Conservation (phyloP, 2,329 filamentous ascomycete species). For the Eutypella sp. region DNA sequence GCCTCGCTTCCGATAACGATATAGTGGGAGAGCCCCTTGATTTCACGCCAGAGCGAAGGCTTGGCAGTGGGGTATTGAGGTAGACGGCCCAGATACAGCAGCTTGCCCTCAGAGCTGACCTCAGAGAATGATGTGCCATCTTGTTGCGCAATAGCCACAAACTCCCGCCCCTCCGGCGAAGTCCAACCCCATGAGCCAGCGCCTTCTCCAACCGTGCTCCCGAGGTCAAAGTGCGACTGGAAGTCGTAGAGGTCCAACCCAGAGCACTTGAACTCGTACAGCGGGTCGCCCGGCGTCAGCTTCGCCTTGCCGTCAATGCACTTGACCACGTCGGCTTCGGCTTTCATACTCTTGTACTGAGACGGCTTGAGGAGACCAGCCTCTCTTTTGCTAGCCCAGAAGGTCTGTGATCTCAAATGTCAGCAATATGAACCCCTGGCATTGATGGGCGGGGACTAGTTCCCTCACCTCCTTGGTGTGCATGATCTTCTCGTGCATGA, state of each 20-base stretch:
- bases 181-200: conserved; percentile 50
- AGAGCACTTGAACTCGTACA: conserved; percentile 27
- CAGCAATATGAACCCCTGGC: not conserved
- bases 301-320: conserved; percentile 23
- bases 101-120: conserved; percentile 43
- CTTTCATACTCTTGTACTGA: conserved; percentile 25
- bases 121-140: conserved; percentile 52
- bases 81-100: conserved; percentile 49
- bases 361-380: conserved; percentile 22
- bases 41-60: conserved; percentile 48
- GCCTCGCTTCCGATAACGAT: conserved; percentile 38
- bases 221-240: conserved; percentile 30
- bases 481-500: conserved; percentile 28
- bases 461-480: conserved; percentile 21
- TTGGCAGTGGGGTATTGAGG: conserved; percentile 40
- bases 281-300: conserved; percentile 19
- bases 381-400: conserved; percentile 24
- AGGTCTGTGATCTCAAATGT: conserved; percentile 13
- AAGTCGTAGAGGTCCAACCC: conserved; percentile 32
- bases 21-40: conserved; percentile 35
- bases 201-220: conserved; percentile 28
- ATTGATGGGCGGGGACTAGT: not conserved
- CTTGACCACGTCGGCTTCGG: conserved; percentile 13
- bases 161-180: conserved; percentile 46
- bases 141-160: conserved; percentile 48